A percentile compares a stretch with the other conserved stretches of the same genome.
Conservation (phyloP, 768 basidiomycete genomes). For the Tricholoma bakamatsutake region DNA sequence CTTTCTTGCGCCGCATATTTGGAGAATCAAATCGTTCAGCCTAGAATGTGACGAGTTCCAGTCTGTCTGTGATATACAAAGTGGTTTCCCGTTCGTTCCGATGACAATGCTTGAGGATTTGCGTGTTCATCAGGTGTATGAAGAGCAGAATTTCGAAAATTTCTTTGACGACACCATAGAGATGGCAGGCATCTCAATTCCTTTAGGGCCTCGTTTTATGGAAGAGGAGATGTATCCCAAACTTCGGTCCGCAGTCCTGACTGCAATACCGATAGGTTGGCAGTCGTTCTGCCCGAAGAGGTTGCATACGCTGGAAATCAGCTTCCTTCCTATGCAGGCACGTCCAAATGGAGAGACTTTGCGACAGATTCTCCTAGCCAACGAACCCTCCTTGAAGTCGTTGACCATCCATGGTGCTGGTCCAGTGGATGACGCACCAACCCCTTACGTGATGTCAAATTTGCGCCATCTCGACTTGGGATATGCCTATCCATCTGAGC, state of each 20-base stretch:
- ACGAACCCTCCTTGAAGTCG: slow-evolving; percentile 5
- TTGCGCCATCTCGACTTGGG: slow-evolving; percentile 1
- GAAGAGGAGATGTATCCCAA: background rate
- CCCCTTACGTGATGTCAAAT: background rate
- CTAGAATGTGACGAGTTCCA: slow-evolving; percentile 4
- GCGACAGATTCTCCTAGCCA: slow-evolving; percentile 1
- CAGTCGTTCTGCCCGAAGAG: slow-evolving; percentile 2
- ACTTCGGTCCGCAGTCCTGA: background rate
- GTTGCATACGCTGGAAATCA: slow-evolving; percentile 2
- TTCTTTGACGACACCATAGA: background rate
- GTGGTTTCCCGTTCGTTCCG: background rate
- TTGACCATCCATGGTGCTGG: background rate
- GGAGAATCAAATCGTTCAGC: slow-evolving; percentile 2
- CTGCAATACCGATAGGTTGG: slow-evolving; percentile 5
- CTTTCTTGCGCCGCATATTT: background rate
- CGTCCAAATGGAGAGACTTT: slow-evolving; percentile 1
- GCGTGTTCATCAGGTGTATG: background rate
- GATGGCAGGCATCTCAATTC: background rate
- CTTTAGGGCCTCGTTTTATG: background rate
- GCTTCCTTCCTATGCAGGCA: background rate
- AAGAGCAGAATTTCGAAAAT: background rate
- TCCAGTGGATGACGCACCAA: too few species aligned
- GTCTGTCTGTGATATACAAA: background rate
- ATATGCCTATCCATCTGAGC: background rate
- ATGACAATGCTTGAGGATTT: slow-evolving; percentile 1